Evolutionary conservation across 345 rosid genomes (phyloP).

Genomic region (Salix exigua): DNA sequence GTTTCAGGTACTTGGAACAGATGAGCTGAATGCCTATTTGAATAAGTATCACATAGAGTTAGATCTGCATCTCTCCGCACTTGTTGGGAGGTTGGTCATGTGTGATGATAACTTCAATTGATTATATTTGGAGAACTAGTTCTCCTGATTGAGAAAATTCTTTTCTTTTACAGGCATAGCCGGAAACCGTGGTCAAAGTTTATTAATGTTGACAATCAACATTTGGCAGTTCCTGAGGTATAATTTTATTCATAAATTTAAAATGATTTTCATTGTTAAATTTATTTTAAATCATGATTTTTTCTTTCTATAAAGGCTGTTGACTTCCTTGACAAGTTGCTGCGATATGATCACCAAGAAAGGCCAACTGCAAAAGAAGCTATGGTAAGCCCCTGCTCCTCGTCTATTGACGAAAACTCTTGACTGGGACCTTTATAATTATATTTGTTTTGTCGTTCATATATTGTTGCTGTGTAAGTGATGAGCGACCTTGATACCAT

Average conservation of each 20-base stretch:
- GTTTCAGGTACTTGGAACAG: constrained; percentile 83
- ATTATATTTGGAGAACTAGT: not conserved
- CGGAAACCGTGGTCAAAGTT: constrained; percentile 93
- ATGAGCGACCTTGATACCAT: constrained; percentile 3
- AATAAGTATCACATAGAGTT: constrained; percentile 80
- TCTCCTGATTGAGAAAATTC: constrained; percentile 2
- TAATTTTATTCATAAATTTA: not conserved
- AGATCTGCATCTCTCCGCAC: constrained; percentile 84
- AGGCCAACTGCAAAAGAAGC: constrained; percentile 99
- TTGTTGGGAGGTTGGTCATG: constrained; percentile 72
- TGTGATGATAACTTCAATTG: not conserved
- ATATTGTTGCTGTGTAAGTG: not conserved
- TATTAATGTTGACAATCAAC: constrained; percentile 81
- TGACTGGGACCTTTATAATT: not conserved
- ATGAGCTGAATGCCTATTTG: constrained; percentile 77
- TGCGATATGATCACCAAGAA: constrained; percentile 93
- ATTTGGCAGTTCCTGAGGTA: constrained; percentile 93
- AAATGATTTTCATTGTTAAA: not conserved
- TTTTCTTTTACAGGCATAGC: constrained; percentile 56
- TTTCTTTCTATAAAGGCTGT: constrained; percentile 52
- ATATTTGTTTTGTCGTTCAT: not conserved
- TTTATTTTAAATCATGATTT: not conserved
- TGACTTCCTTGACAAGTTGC: constrained; percentile 91
- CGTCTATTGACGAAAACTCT: not conserved
- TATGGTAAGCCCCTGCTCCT: constrained; percentile 47